Base-by-base conservation (phyloP, 2,329 filamentous ascomycete genomes). In the Colletotrichum gloeosporioides region DNA sequence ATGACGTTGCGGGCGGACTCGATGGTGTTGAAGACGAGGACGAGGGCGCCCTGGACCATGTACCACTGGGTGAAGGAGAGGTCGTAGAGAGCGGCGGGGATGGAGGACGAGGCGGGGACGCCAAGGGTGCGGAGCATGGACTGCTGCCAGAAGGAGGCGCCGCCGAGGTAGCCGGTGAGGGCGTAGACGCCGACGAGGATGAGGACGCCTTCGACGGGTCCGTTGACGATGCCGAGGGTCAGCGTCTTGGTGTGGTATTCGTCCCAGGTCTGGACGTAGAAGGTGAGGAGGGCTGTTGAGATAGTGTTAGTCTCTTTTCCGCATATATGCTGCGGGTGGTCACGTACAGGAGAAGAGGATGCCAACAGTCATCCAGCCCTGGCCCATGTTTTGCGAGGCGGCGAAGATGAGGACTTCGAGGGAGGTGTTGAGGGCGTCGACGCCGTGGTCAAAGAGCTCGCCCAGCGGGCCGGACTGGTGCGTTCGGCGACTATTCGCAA, bases 251-350 rank as follows among this genome's bases (percentile, higher is more conserved):
- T 99, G 87, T 99, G 96, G 87, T 99, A 99, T 85, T 99, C 97
- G 83, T 99, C 97, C 97, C 97, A 99, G 39, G 97, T 99, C 85
- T 99, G 97, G 57, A 99, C 94, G 85, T 99, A 99, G 86, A 99
- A 99, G n/a, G 97, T 98, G 81, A 98, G 89, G 75, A 96, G 92
- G 8, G 95, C 94, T 95, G 77, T 65, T n/a, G 18, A 27, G 15
- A 15, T 8, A 10, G 59, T 57, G 72, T 34, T 78, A 44, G 32
- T 27, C 18, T 34, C 12, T 44, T 6, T 22, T 44, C 32, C 25
- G 13, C 44, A 8, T 22, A 36, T 22, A 29, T 12, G 8, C 8
- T 25, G 29, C 16, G 10, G 27, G 9, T 69, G 27, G 8, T 31
- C 6, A 85, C 92, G 78, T 88, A 95, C 95, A 93, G 80, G 94